These are phyloP conservation scores for Ceratobasidium sp. DNA, from an alignment of 1,284 basidiomycete genomes.

Conservation along the genomic window DNA sequence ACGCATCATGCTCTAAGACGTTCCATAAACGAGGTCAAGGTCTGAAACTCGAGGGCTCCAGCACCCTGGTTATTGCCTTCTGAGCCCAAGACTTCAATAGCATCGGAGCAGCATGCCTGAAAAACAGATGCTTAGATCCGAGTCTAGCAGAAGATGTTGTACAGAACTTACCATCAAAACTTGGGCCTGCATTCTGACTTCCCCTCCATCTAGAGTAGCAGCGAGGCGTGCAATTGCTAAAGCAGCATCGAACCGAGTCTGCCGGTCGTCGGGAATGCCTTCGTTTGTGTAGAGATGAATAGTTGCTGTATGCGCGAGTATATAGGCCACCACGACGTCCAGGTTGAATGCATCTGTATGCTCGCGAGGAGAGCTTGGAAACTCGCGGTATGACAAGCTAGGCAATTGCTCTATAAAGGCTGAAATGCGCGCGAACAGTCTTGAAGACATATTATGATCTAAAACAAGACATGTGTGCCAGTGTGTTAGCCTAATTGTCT, in stretches of 20 bases:
- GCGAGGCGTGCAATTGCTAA: conserved; percentile 1
- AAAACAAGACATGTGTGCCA: not conserved
- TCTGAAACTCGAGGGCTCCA: not conserved
- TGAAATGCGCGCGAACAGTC: not conserved
- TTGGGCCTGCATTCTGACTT: not conserved
- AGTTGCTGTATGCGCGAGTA: conserved; percentile 23
- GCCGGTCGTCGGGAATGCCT: not conserved
- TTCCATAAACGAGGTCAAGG: conserved; percentile 12
- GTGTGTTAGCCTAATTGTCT: not conserved
- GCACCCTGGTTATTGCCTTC: not conserved
- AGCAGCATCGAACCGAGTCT: not conserved
- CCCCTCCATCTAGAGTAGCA: not conserved
- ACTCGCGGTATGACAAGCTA: too few relatives aligned
- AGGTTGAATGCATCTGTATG: too few relatives aligned
- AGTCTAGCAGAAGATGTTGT: not conserved
- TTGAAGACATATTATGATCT: not conserved
- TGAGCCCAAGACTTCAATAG: conserved; percentile 14
- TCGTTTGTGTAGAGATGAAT: not conserved
- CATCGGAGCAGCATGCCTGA: conserved; percentile 25
- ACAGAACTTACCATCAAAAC: not conserved
- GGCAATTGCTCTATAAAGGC: not conserved
- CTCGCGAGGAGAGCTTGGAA: too few relatives aligned
- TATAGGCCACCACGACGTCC: conserved; percentile 5
- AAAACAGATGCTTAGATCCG: not conserved
- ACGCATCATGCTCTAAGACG: not conserved